Conservation (phyloP, 2,329 filamentous ascomycete species). For the Aspergillus fischeri region DNA sequence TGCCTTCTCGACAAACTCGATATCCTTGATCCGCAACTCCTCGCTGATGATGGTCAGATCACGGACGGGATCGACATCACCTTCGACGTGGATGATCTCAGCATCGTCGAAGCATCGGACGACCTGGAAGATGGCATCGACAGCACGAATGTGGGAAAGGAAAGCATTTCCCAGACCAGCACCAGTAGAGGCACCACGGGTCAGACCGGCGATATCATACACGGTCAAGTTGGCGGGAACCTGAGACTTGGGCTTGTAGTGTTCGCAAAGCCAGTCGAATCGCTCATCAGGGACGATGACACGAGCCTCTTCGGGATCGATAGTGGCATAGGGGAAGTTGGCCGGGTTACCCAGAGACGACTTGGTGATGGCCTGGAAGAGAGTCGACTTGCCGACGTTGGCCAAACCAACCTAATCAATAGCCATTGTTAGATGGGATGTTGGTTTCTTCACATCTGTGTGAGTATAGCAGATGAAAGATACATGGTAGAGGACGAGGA, state of each 20-base stretch:
- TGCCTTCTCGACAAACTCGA: conserved; percentile 96
- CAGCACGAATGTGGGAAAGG: conserved; percentile 95
- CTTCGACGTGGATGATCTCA: conserved; percentile 99
- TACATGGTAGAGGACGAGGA: conserved; percentile 4
- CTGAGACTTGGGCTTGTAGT: conserved; percentile 95
- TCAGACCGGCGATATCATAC: conserved; percentile 97
- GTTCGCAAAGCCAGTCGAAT: conserved; percentile 91
- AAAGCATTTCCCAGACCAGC: conserved; percentile 97
- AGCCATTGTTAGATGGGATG: conserved; percentile 7
- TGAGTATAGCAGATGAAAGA: background rate
- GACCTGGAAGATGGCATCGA: conserved; percentile 97
- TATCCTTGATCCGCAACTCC: conserved; percentile 95
- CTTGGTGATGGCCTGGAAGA: conserved; percentile 99
- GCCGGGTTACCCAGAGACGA: conserved; percentile 95
- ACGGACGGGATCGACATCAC: conserved; percentile 90
- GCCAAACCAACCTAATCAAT: conserved; percentile 79
- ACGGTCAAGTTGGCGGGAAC: conserved; percentile 98
- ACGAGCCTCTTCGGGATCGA: conserved; percentile 96
- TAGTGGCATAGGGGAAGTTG: conserved; percentile 99
- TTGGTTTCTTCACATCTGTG: background rate
- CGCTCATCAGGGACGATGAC: conserved; percentile 95
- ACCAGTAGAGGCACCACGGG: conserved; percentile 91
- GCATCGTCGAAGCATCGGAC: conserved; percentile 97
- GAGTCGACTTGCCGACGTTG: conserved; percentile 98
- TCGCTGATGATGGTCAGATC: conserved; percentile 97